A percentile compares a stretch with the other conserved stretches of the same genome.
Evolutionary conservation across 495 filamentous ascomycete species (phyloP).

Genomic region (Neurospora intermedia): DNA sequence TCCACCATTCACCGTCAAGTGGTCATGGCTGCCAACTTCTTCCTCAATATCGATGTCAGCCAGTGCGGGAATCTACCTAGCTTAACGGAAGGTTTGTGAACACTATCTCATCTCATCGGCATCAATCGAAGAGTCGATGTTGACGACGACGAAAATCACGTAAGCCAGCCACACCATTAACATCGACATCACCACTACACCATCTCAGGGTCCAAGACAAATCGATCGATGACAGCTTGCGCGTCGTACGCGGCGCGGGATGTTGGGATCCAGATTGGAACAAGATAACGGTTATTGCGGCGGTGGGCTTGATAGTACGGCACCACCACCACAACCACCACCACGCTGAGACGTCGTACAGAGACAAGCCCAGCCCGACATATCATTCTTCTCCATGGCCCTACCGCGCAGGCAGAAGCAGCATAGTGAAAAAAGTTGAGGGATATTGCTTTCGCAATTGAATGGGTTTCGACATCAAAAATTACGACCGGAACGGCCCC

Average conservation of each 20-base stretch:
- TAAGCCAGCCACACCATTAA: background rate
- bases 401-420: slow-evolving; percentile 8
- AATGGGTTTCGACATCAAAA: slow-evolving; percentile 18
- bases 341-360: background rate
- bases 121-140: background rate
- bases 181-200: background rate
- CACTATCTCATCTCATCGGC: background rate
- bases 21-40: background rate
- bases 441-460: background rate
- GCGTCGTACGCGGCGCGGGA: background rate
- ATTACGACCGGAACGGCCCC: slow-evolving; percentile 29
- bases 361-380: background rate
- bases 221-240: background rate
- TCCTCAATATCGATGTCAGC: background rate
- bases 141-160: background rate
- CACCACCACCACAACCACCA: background rate
- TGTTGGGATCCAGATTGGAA: background rate
- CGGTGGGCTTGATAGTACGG: background rate
- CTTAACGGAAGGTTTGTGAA: background rate
- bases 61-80: background rate
- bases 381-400: slow-evolving; percentile 21
- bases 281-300: background rate
- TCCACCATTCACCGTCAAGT: too few species aligned
- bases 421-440: slow-evolving; percentile 19
- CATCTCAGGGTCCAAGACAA: background rate